Evolutionary conservation across 768 basidiomycete species (phyloP).

Genomic region (Termitomyces sp.): DNA sequence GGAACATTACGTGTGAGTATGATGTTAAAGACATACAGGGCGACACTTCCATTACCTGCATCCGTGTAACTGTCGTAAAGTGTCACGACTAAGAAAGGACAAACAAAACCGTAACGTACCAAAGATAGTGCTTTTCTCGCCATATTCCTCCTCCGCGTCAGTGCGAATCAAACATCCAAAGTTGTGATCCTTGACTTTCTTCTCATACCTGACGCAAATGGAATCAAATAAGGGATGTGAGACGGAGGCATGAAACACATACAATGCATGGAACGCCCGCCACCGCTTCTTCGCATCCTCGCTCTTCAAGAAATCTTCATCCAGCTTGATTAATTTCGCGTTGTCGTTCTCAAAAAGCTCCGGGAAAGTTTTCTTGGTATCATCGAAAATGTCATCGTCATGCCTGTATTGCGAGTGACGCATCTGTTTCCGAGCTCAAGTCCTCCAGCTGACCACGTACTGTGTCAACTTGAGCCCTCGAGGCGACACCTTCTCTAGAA

Average conservation of each 20-base stretch:
- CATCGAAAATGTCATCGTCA: conserved; percentile 88
- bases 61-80: conserved; percentile 50
- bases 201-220: conserved; percentile 61
- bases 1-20: not conserved
- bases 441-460: conserved; percentile 34
- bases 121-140: conserved; percentile 90
- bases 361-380: conserved; percentile 75
- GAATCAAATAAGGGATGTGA: not conserved
- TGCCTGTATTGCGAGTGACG: conserved; percentile 33
- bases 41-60: conserved; percentile 39
- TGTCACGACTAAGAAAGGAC: conserved; percentile 1
- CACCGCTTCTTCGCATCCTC: conserved; percentile 82
- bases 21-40: not conserved
- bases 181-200: conserved; percentile 89
- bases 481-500: conserved; percentile 77
- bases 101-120: conserved; percentile 38
- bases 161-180: conserved; percentile 92
- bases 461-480: conserved; percentile 75
- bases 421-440: not conserved
- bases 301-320: conserved; percentile 94
- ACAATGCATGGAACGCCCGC: conserved; percentile 83
- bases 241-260: conserved; percentile 9
- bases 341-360: conserved; percentile 54
- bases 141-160: conserved; percentile 76
- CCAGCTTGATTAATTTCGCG: conserved; percentile 47